Base-by-base conservation (phyloP, 2,329 filamentous ascomycete species). In the Madurella mycetomatis region DNA sequence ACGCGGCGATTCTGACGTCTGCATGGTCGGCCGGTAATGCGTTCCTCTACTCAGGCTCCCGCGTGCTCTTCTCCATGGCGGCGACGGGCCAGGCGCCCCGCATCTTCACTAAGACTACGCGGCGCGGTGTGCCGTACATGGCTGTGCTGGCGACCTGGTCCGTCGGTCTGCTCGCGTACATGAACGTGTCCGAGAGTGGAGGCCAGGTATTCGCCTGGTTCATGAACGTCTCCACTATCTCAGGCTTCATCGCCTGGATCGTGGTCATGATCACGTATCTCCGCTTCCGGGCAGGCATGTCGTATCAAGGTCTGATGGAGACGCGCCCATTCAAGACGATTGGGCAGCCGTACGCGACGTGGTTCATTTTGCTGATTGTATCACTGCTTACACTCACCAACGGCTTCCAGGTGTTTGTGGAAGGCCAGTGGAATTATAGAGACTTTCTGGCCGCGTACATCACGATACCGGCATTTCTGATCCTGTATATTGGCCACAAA, bases 401-500 rank as follows among this genome's bases (percentile, higher is more conserved):
- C 63, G 88, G 87, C 1, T 92, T 91, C 70, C 80, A 84, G 37
- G 80, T 87, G 13, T 92, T 92, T 67, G 86, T 86, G 67, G 81
- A 83, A 0, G 72, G 75, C 8, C 75, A 84, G 30, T 92, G 84
- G 80, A 79, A 75, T 15, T 79, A 77, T 0, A 74, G 77, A 5
- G 76, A 76, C 62, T 94, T 94, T 64, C 56, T 86, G n/a, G 80
- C 81, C 0, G 77, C 71, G 63, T 90, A 85, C 63, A 75, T 88
- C 64, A 86, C 76, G 9, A 72, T 86, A 0, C 84, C 76, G 44
- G 80, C 78, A 60, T 87, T 88, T 67, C 60, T 83, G 1, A 68
- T 73, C 0, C 72, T 87, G 0, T 88, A 86, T 63, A 7, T 81
- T 12, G 81, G 76, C 2, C 85, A 87, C 73, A 85, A 85, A 72